Conservation (phyloP, 2,329 filamentous ascomycete species). For the Phyllosticta citrichinensis region DNA sequence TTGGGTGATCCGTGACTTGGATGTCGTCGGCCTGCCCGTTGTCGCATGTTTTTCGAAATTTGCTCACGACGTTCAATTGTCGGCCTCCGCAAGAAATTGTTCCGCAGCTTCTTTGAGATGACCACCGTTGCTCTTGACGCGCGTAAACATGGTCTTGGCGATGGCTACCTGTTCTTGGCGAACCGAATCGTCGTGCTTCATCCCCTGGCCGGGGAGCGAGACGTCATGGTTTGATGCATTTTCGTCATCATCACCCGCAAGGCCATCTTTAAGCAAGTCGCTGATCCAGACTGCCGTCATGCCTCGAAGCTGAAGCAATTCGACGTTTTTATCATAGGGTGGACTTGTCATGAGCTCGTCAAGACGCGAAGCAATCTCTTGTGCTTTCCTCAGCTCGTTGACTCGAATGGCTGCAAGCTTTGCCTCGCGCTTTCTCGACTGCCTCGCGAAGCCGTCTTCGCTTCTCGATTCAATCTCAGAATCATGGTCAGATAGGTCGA, state of each 20-base stretch:
- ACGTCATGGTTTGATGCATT: background rate
- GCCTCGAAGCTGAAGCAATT: slow-evolving; percentile 60
- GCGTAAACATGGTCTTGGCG: slow-evolving; percentile 17
- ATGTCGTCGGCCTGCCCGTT: background rate
- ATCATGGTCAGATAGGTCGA: background rate
- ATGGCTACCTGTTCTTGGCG: slow-evolving; percentile 15
- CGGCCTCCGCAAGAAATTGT: background rate
- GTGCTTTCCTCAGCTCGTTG: slow-evolving; percentile 49
- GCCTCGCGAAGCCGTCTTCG: background rate
- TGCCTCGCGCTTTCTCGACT: background rate
- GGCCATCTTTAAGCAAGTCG: slow-evolving; percentile 47
- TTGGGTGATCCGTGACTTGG: too few species aligned
- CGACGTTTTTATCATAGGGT: slow-evolving; percentile 58
- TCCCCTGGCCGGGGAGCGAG: background rate
- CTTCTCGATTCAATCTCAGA: background rate
- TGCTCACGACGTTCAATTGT: background rate
- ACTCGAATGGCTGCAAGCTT: slow-evolving; percentile 13
- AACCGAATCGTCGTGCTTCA: slow-evolving; percentile 10
- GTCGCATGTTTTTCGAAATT: background rate
- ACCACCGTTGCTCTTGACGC: slow-evolving; percentile 18
- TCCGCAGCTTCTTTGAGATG: slow-evolving; percentile 13
- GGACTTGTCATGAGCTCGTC: slow-evolving; percentile 59
- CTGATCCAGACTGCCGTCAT: slow-evolving; percentile 67
- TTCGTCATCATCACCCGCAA: background rate
- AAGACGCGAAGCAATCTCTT: slow-evolving; percentile 56